Conservation (phyloP, 164 flowering plant species). For the Vitis riparia region DNA sequence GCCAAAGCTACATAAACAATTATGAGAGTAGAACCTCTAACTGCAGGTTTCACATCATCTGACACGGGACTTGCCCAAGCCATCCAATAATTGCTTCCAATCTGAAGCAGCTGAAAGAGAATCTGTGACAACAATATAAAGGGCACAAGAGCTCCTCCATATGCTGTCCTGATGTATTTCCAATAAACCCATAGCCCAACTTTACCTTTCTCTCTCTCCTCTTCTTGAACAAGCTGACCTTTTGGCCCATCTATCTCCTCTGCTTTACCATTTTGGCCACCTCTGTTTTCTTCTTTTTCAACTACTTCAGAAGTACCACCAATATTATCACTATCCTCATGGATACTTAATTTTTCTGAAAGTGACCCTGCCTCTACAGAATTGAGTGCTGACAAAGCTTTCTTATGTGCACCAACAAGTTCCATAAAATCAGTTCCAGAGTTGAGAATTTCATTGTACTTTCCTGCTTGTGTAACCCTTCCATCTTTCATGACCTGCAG, state of each 20-base stretch:
- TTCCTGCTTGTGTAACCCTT: constrained; percentile 77
- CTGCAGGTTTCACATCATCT: constrained; percentile 44
- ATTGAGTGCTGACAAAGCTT: constrained; percentile 64
- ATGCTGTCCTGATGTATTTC: constrained; percentile 69
- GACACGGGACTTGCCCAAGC: constrained; percentile 88
- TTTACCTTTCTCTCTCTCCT: constrained; percentile 90
- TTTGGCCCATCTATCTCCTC: constrained; percentile 40
- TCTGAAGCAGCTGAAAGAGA: constrained; percentile 72
- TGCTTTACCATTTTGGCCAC: constrained; percentile 23
- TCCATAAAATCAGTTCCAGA: constrained; percentile 82
- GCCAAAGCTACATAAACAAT: constrained; percentile 69
- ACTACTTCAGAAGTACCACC: constrained; percentile 1
- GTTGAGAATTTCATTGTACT: constrained; percentile 65
- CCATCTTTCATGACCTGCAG: constrained; percentile 82
- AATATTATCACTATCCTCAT: constrained; percentile 14
- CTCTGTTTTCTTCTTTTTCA: constrained; percentile 26
- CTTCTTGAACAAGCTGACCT: constrained; percentile 86
- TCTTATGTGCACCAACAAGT: constrained; percentile 83
- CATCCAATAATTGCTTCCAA: constrained; percentile 97
- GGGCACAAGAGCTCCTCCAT: constrained; percentile 79
- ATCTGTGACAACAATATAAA: constrained; percentile 56
- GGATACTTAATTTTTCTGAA: constrained; percentile 4
- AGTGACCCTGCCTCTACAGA: constrained; percentile 25
- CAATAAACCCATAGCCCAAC: constrained; percentile 81
- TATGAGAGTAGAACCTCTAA: constrained; percentile 42